Base-by-base conservation (phyloP, 257 asterid species). In the Lantana camara region DNA sequence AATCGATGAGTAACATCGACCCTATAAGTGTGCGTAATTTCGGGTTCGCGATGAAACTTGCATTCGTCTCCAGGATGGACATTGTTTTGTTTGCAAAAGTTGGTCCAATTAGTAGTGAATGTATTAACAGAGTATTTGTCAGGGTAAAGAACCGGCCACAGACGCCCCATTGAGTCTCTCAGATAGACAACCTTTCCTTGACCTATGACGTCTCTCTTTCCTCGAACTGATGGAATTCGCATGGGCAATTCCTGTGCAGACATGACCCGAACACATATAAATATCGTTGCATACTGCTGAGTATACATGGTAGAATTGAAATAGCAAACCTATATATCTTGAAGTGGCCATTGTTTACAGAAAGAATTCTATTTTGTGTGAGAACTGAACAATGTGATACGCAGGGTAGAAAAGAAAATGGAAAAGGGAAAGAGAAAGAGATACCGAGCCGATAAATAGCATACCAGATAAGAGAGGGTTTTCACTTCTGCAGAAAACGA, bases 191-290 rank as follows among this genome's bases (percentile, higher is more conserved):
- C 29, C 70, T 30, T 68, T 59, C 58, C 71, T 22, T 42, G 53
- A 9, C 12, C 50, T 24, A 30, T 37, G n/a, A n/a, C n/a, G 9
- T 40, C 35, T 55, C 30, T 69, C 35, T 16, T 37, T 34, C 61
- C 57, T 5, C 22, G 63, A 46, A 38, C 0, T 19, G 52, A n/a
- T 5, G 71, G 49, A 53, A 69, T 22, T 52, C 4, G 23, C 14
- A 50, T 38, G 3, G 81, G 77, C 69, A 81, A 40, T 71, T 62
- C 86, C 86, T 81, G 30, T 60, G 69, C 56, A 29, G 63, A 45
- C 63, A 67, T 14, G 11, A 38, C 32, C 32, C 2, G 5, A 2
- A 27, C 4, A 27, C 2, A 27, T 27, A 27, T 27, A 27, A 27
- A 27, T 27, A 27, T 27, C 32, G 5, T 5, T 27, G 5, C 32